Percentiles rank a stretch among this genome's conserved stretches.
Evolutionary conservation across 768 basidiomycete species (phyloP).

Genomic region (Lactarius evosmus): DNA sequence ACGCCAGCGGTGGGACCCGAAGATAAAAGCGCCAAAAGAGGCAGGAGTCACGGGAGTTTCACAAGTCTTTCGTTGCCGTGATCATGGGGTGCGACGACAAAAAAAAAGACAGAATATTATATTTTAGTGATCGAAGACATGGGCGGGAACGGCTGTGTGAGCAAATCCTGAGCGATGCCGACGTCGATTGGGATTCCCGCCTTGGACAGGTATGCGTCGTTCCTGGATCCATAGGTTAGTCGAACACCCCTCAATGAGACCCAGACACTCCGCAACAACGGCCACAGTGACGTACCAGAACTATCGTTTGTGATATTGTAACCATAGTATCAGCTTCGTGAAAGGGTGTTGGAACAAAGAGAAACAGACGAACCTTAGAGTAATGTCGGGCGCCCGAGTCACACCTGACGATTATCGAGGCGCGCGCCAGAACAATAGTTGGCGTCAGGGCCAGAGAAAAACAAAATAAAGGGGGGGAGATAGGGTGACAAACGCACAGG

Average conservation of each 20-base stretch:
- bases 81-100: neutral
- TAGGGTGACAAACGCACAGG: slow-evolving; percentile 49
- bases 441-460: slow-evolving; percentile 31
- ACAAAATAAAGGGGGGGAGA: neutral
- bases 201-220: slow-evolving; percentile 47
- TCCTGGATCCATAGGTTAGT: slow-evolving; percentile 38
- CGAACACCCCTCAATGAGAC: neutral
- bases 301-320: slow-evolving; percentile 29
- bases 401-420: slow-evolving; percentile 40
- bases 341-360: neutral
- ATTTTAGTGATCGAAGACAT: slow-evolving; percentile 30
- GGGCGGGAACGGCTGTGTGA: slow-evolving; percentile 31
- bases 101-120: slow-evolving; percentile 3
- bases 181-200: slow-evolving; percentile 43
- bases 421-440: neutral
- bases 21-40: neutral
- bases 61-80: neutral
- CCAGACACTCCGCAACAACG: neutral
- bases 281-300: slow-evolving; percentile 45
- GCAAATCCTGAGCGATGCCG: slow-evolving; percentile 41
- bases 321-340: slow-evolving; percentile 6
- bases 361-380: slow-evolving; percentile 64
- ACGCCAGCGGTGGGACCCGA: neutral
- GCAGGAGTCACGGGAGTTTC: neutral
- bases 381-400: slow-evolving; percentile 92